Evolutionary conservation across 2,329 filamentous ascomycete genomes (phyloP), one percentile per base, ranked within the genome.

Genomic region (Onygenales sp.): DNA sequence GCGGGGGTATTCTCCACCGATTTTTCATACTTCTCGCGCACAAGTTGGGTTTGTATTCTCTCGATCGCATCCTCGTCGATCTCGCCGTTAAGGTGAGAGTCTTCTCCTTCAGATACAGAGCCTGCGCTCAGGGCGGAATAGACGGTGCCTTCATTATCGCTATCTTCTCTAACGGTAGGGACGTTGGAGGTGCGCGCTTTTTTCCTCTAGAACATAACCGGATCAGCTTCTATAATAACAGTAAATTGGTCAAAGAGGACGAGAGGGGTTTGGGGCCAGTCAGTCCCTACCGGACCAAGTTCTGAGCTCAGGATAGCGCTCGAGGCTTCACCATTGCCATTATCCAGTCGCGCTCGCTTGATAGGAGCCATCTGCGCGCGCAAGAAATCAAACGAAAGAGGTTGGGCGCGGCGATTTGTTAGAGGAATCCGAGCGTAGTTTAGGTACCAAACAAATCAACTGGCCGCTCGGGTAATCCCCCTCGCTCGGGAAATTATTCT

Each of bases 1-100:
- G 88, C 85, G 1, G 86, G 81, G 40, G 82, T 77, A 61, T 95
- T 96, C 21, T 87, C 78, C 10, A 81, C 80, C 51, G 80, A 70
- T 39, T 69, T 71, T 34, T 67, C 67, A 62, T 74, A 76, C 57
- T 72, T 77, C 52, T 76, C 64, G 52, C 71, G 75, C 27, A 88
- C 73, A 32, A 79, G 78, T 63, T 87, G 83, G 8, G 83, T 87
- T 32, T 84, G 84, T 49, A 77, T 75, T 51, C 80, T 68, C 62
- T 87, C 84, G 59, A 70, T 57, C 46, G 67, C 66, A 14, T 67
- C 65, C 52, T 74, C 70, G 31, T 58, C 57, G 13, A 37, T n/a
- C 10, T 42, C 52, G 37, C 13, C 31, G 14, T 46, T 52, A 31
- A 8, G 33, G 27, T 32, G 27, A 14, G 34, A 14, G 10, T 31